Evolutionary conservation across 2,329 filamentous ascomycete genomes (phyloP), one percentile per base, ranked within the genome.

Genomic region (Ophiostoma montium): DNA sequence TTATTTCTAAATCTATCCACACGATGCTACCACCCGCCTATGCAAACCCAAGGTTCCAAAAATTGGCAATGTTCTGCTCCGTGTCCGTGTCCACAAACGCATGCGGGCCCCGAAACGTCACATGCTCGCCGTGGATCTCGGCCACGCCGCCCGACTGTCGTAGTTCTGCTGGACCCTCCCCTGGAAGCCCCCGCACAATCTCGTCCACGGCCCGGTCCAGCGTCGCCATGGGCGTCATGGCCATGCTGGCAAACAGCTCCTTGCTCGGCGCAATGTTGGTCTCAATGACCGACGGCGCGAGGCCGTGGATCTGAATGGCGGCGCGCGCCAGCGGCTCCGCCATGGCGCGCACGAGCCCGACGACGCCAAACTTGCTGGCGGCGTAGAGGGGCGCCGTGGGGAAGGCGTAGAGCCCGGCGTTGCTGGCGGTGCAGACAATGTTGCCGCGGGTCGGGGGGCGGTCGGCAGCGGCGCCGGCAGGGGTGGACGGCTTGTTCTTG

Each of bases 351-450:
- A 75, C 71, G 0, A 74, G 63, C 0, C 67, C 68, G n/a, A 75
- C 61, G 1, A 75, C 61, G 9, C 63, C 72, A 42, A 64, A 60
- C 53, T 76, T 75, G 12, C 67, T 65, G 3, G 67, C 64, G 3
- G 68, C 65, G 53, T 76, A 75, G 6, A 75, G 54, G 0, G 72
- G 72, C 2, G 70, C 69, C 2, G 69, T 64, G 0, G 70, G 67
- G 49, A 76, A 73, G 0, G 70, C 63, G 53, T 76, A 75, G 1
- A 75, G 46, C 0, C 72, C 72, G 2, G 70, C 71, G 56, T 74
- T 74, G 4, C 71, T 74, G 0, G 72, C 67, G 0, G 72, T 75
- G 61, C 71, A 74, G 46, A 75, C 64, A 38, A 76, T 71, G 7
- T 62, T 63, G 0, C 71, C 70, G 23, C 64, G 50, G 12, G 47